Base-by-base conservation (phyloP, 768 basidiomycete species). In the Russula sp. region DNA sequence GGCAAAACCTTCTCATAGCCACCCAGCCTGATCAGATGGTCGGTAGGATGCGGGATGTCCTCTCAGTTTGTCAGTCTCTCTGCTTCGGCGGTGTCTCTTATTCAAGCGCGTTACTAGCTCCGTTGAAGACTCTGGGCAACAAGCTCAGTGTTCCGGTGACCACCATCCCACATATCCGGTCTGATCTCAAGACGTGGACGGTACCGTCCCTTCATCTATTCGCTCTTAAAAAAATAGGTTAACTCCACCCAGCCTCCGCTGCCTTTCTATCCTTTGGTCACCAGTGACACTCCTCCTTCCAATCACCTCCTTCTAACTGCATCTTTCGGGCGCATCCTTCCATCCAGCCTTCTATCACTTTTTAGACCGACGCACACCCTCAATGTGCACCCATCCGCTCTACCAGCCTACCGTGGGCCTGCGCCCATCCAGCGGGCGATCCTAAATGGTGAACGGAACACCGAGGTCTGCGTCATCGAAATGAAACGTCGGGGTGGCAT, bases 341-440 rank as follows among this genome's bases (percentile, higher is more conserved):
- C 90, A 0, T 70, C 76, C 5, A 68, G 76, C 2, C 75, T 89
- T 56, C 81, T 97, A 16, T 69, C 76, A 14, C 75, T 79, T 43
- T 96, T 96, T 68, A 78, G 74, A 0, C 75, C 76, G 0, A 68
- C 72, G 0, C 81, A 83, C 49, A 76, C 87, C 25, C 76, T 98
- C 41, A 97, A 98, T 69, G 83, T 98, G 7, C 94, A 98, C 68
- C 93, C 93, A 0, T 95, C 93, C 39, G 75, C 93, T 0, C 79
- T 98, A 38, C 94, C 94, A 0, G 76, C 79, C 32, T 94, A 90
- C 71, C 84, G 94, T n/a, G 94, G 94, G 0, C 84, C 94, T 9
- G 90, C 93, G 3, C 94, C 94, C 0, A 90, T 98, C 42, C 94
- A 97, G 69, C 88, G 85, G 68, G 80, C 87, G 0, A 77, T 98